Evolutionary conservation across 1,284 basidiomycete genomes (phyloP), one percentile per base, ranked within the genome.

Genomic region (Microbotryum saponariae): DNA sequence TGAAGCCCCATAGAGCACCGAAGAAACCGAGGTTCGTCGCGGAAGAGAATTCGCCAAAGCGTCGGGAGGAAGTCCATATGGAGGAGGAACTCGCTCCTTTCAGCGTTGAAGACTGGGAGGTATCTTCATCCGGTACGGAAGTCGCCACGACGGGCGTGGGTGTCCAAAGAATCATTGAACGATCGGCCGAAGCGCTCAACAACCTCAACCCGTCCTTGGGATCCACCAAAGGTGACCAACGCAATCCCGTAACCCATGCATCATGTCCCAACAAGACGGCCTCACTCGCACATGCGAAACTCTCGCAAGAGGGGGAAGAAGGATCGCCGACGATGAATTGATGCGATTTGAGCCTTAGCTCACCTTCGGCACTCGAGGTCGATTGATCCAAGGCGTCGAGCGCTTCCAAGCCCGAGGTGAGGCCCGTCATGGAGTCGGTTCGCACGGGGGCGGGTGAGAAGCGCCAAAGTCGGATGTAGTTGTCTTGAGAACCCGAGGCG

Each of bases 211-310:
- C 37, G 4, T 42, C 37, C 14, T 42, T 42, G 37, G 37, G 37
- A 18, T 31, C 44, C 2, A 53, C 10, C 37, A 71, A 69, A 1
- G 85, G 83, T 21, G 85, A 81, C 90, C 91, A 97, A 50, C 84
- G 79, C 14, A 97, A 76, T 44, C 85, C 87, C 0, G 91, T 96
- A n/a, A 97, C 78, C 37, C 88, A 89, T 4, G 86, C 85, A 78
- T 97, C 92, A 73, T 97, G 93, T 16, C 92, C 92, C 37, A 96
- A 78, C 16, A 97, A 81, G 23, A 97, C 82, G 1, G 93, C 91
- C 73, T 97, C 92, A 61, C 94, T 90, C 0, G 86, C 88, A 45
- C 80, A 80, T 8, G 77, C 72, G 33, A 85, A 67, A 18, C 37
- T 42, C 14, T 42, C 12, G 37, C 37, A 16, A 9, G 37, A 42